Conservation (phyloP, 169 alveolate genomes). For the Cryptosporidium sp. region DNA sequence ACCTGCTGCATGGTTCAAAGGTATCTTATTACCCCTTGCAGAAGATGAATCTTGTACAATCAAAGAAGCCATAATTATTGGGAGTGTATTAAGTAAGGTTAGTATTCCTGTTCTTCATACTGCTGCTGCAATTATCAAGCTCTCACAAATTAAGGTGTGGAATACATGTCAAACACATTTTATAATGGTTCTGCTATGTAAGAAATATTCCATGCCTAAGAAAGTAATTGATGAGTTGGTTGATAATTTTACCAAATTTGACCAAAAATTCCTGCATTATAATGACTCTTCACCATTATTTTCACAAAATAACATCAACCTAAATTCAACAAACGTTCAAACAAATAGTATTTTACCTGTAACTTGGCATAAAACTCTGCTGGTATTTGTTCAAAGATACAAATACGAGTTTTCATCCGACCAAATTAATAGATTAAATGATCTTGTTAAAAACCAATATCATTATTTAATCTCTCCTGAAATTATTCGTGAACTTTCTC, state of each 20-base stretch:
- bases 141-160: conserved; percentile 88
- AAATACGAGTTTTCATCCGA: conserved; percentile 78
- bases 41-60: conserved; percentile 89
- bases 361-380: conserved; percentile 93
- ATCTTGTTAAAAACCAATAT: conserved; percentile 78
- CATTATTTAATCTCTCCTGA: conserved; percentile 85
- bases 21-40: conserved; percentile 92
- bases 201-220: conserved; percentile 92
- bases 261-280: conserved; percentile 59
- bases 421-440: conserved; percentile 78
- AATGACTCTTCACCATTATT: conserved; percentile 78
- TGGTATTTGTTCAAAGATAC: conserved; percentile 89
- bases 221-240: conserved; percentile 89
- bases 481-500: conserved; percentile 77
- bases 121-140: conserved; percentile 91
- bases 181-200: conserved; percentile 91
- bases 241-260: conserved; percentile 84
- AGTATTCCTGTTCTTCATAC: conserved; percentile 93
- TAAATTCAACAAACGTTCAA: conserved; percentile 64
- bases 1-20: conserved; percentile 97
- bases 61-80: conserved; percentile 95
- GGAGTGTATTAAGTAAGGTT: conserved; percentile 90
- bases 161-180: conserved; percentile 90
- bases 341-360: conserved; percentile 89
- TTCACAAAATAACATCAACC: conserved; percentile 76